Base-by-base conservation (phyloP, 2,329 filamentous ascomycete species). In the Penicillium sclerotigenum region DNA sequence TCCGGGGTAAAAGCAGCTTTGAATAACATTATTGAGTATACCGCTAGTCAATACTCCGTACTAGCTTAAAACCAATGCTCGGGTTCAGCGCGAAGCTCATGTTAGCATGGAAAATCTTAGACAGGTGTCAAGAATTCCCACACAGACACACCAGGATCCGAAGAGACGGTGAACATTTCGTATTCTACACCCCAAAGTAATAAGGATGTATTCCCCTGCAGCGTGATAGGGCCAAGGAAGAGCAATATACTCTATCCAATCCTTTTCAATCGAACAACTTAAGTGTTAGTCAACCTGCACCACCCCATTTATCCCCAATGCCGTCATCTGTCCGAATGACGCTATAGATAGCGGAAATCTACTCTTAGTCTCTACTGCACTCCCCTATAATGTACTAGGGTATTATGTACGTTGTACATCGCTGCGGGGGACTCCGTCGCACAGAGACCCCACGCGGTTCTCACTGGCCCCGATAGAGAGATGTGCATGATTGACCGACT, bases 381-480 rank as follows among this genome's bases (percentile, higher is more conserved):
- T 40, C 47, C 18, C 47, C 47, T 49, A 49, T 49, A 49, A 29
- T n/a, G 34, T 49, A 49, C 36, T 49, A 49, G 34, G n/a, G 34
- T 26, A 40, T 40, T 37, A 28, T 50, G 47, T 50, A 51, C 48
- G 22, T 34, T 18, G 48, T 50, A 50, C 45, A 50, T 54, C 52
- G 43, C 49, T 45, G 40, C 46, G 51, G 56, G 53, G 57, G 56
- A 58, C 50, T 47, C 46, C 55, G 55, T 61, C 48, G 22, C 45
- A 43, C 48, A 42, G 54, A 47, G 52, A 59, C 53, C 50, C 58
- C 61, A 60, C 60, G 56, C 52, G 42, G 54, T 53, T 41, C 52
- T 46, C 54, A 55, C 47, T n/a, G 47, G 48, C 18, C 60, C 60
- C 57, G 42, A 63, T 62, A 33, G 47, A 58, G 62, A 55, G 57